phyloP scores from a whole-genome alignment of 331 rosid species.

The Acacia pycnantha region DNA sequence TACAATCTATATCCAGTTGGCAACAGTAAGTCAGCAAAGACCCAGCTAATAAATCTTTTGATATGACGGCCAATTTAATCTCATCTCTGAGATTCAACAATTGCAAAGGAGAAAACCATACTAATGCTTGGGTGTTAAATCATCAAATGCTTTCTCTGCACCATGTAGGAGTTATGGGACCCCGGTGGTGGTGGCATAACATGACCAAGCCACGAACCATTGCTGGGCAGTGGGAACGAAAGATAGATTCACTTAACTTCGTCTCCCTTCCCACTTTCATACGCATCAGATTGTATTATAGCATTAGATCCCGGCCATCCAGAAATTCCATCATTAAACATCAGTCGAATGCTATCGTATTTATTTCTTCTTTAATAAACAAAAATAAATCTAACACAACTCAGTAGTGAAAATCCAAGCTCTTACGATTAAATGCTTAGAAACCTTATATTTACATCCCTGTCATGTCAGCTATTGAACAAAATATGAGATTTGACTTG shows the following conservation, averaged over 20 bases:
- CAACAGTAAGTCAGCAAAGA: slow-evolving; percentile 14
- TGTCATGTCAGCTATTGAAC: slow-evolving; percentile 17
- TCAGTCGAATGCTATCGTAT: neutral
- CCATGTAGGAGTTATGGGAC: neutral
- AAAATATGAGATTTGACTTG: neutral
- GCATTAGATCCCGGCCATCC: neutral
- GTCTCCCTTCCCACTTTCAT: neutral
- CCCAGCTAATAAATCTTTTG: neutral
- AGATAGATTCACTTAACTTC: neutral
- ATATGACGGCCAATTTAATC: slow-evolving; percentile 2
- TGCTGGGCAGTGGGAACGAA: neutral
- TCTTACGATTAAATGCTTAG: neutral
- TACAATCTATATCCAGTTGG: slow-evolving; percentile 1
- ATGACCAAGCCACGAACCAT: neutral
- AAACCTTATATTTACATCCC: slow-evolving; percentile 1
- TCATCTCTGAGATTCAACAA: neutral
- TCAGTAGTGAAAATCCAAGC: neutral
- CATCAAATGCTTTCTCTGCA: neutral
- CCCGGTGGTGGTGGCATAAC: neutral
- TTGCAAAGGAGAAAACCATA: neutral
- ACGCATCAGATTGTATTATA: neutral
- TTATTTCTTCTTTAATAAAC: neutral
- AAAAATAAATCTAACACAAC: neutral
- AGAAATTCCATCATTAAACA: slow-evolving; percentile 12
- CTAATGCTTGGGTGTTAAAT: neutral